Evolutionary conservation across 208 protist species (phyloP).

Genomic region (Leishmania turanica): DNA sequence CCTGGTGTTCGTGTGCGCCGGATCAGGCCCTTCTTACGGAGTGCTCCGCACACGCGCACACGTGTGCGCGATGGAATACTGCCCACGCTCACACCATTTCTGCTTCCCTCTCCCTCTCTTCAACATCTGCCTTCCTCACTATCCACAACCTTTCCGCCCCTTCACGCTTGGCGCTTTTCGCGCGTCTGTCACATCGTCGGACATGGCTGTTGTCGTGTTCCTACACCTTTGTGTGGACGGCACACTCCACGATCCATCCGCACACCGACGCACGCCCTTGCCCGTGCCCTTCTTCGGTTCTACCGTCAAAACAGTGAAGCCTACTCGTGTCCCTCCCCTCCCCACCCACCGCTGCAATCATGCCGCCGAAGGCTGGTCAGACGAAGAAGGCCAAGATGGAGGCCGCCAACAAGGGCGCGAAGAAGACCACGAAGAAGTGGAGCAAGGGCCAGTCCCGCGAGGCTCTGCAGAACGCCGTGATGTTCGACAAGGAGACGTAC

Average conservation of each 20-base stretch:
- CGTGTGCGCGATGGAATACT: neutral
- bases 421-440: slow-evolving; percentile 94
- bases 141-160: neutral
- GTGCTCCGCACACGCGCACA: neutral
- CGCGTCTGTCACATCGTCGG: neutral
- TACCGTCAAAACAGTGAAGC: neutral
- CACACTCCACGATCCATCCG: neutral
- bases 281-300: neutral
- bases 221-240: neutral
- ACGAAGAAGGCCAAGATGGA: slow-evolving; percentile 75
- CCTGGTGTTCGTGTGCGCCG: neutral
- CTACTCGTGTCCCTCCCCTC: neutral
- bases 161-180: neutral
- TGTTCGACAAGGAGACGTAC: slow-evolving; percentile 90
- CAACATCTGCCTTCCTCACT: neutral
- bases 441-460: slow-evolving; percentile 90
- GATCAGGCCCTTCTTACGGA: neutral
- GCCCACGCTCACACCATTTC: neutral
- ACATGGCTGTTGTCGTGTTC: neutral
- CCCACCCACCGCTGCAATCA: slow-evolving; percentile 12
- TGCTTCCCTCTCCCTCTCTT: slow-evolving; percentile 3
- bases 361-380: slow-evolving; percentile 78
- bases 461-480: slow-evolving; percentile 91
- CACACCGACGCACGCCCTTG: neutral
- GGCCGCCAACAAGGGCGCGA: slow-evolving; percentile 71